phyloP scores from a whole-genome alignment of 768 basidiomycete species.

The Leccinum uliginosum region DNA sequence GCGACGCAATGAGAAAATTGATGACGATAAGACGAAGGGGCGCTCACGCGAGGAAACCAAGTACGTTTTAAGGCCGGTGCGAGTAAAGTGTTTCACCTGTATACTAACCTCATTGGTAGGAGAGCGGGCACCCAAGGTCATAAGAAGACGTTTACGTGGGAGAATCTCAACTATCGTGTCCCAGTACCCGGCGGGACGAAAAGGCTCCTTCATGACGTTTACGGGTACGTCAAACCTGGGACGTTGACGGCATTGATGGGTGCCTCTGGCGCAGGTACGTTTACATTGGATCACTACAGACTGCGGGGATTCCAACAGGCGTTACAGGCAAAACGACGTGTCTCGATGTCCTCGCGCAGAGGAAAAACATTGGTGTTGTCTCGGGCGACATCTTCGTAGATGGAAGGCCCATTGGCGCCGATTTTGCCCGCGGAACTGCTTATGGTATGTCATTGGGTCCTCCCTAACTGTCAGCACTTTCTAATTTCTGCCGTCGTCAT shows the following conservation, averaged over 20 bases:
- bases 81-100: not conserved
- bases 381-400: slow-evolving; percentile 63
- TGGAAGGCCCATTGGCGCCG: slow-evolving; percentile 53
- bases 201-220: slow-evolving; percentile 68
- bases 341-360: slow-evolving; percentile 67
- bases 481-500: slow-evolving; percentile 19
- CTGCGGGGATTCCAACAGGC: not conserved
- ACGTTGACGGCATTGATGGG: slow-evolving; percentile 91
- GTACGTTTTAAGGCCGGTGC: slow-evolving; percentile 5
- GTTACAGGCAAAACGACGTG: slow-evolving; percentile 67
- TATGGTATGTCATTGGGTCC: slow-evolving; percentile 48
- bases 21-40: slow-evolving; percentile 24
- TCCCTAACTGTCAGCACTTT: slow-evolving; percentile 12
- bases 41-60: slow-evolving; percentile 14
- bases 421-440: slow-evolving; percentile 67
- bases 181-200: slow-evolving; percentile 58
- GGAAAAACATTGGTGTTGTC: slow-evolving; percentile 68
- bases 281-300: slow-evolving; percentile 8
- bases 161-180: slow-evolving; percentile 70
- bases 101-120: slow-evolving; percentile 6
- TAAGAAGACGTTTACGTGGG: slow-evolving; percentile 70
- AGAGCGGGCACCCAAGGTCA: not conserved
- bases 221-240: slow-evolving; percentile 80
- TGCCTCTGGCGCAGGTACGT: slow-evolving; percentile 67
- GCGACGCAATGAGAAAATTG: slow-evolving; percentile 31